Conservation (phyloP, 2,329 filamentous ascomycete genomes). For the Arthroderma uncinatum region DNA sequence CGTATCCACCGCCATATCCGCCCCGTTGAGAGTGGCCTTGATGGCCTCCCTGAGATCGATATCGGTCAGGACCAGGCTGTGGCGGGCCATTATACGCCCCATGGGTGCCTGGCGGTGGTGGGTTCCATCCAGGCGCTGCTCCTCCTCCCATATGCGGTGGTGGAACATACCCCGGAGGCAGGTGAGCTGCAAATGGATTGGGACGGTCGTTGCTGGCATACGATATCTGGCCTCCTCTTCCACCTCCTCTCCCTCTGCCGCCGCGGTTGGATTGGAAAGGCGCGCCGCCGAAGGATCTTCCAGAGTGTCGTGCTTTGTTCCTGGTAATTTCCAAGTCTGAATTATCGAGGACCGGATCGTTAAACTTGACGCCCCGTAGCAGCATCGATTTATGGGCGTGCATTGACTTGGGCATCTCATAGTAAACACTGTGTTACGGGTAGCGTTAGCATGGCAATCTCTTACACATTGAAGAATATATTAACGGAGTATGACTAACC, state of each 20-base stretch:
- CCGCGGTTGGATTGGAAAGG: conserved; percentile 43
- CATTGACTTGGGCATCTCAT: conserved; percentile 62
- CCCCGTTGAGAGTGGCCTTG: conserved; percentile 1
- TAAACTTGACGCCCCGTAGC: conserved; percentile 67
- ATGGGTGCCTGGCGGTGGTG: conserved; percentile 28
- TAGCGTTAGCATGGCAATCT: conserved; percentile 1
- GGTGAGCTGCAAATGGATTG: conserved; percentile 39
- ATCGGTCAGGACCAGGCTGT: conserved; percentile 6
- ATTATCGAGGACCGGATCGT: conserved; percentile 58
- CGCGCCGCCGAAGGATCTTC: conserved; percentile 60
- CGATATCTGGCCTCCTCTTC: conserved; percentile 40
- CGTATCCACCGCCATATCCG: conserved; percentile 12
- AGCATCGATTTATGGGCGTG: conserved; percentile 89
- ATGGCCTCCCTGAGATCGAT: conserved; percentile 10
- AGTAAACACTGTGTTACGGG: conserved; percentile 55
- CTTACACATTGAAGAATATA: conserved; percentile 2
- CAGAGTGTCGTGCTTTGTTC: conserved; percentile 51
- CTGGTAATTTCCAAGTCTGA: conserved; percentile 65
- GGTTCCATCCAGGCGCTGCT: conserved; percentile 26
- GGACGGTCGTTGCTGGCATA: conserved; percentile 37
- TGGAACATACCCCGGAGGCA: conserved; percentile 35
- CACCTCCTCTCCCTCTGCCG: conserved; percentile 33
- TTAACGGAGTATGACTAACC: conserved; percentile 43
- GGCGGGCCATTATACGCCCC: conserved; percentile 9
- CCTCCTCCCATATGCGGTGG: conserved; percentile 20